Percentiles rank a stretch among this genome's conserved stretches.
phyloP scores from a whole-genome alignment of 768 basidiomycete species.

The Xanthoconium stramineum region DNA sequence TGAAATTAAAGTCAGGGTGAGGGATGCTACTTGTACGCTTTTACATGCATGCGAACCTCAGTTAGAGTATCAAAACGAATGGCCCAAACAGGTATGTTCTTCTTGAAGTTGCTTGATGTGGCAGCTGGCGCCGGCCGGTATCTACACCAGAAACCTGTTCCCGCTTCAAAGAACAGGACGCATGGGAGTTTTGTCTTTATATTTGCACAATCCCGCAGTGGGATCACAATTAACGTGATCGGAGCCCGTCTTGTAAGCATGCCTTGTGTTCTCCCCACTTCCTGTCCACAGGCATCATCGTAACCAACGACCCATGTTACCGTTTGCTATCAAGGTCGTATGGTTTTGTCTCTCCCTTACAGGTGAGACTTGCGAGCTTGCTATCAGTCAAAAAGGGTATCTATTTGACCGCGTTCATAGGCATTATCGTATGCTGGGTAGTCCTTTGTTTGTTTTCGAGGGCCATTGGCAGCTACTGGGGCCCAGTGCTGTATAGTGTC shows the following conservation, averaged over 20 bases:
- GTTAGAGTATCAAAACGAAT: background rate
- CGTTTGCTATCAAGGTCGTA: conserved; percentile 50
- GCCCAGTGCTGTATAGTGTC: conserved; percentile 44
- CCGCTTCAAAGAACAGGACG: background rate
- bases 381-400: background rate
- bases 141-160: background rate
- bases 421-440: conserved; percentile 49
- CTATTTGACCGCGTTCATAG: conserved; percentile 30
- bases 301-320: conserved; percentile 40
- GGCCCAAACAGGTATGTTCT: background rate
- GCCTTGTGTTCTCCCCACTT: background rate
- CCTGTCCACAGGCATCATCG: background rate
- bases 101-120: background rate
- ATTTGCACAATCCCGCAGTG: background rate
- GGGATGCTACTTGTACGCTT: background rate
- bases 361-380: conserved; percentile 35
- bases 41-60: background rate
- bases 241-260: background rate
- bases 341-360: conserved; percentile 59
- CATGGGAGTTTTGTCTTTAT: background rate
- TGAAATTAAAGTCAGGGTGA: background rate
- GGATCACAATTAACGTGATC: background rate
- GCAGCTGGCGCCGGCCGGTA: background rate
- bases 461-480: conserved; percentile 45
- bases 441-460: conserved; percentile 45